Evolutionary conservation across 2,329 filamentous ascomycete species (phyloP).

Genomic region (Alternaria conjuncta): DNA sequence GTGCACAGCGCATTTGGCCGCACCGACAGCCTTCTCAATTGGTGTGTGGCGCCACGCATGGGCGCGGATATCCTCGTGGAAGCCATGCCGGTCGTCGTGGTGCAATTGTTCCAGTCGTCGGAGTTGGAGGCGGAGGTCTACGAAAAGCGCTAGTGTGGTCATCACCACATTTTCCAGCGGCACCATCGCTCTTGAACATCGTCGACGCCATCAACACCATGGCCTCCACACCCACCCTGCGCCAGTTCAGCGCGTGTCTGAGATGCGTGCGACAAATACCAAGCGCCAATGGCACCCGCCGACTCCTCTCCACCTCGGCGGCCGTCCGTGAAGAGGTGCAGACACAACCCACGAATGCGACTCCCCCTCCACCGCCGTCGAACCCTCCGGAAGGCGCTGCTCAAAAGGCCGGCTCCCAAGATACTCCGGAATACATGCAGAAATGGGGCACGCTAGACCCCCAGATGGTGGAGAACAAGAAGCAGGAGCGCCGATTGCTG

Average conservation of each 20-base stretch:
- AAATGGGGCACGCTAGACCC: slow-evolving; percentile 46
- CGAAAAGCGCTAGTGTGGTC: slow-evolving; percentile 9
- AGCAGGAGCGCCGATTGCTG: slow-evolving; percentile 71
- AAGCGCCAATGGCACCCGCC: slow-evolving; percentile 42
- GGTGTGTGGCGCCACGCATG: slow-evolving; percentile 43
- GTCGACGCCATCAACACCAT: slow-evolving; percentile 30
- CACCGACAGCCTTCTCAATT: slow-evolving; percentile 38
- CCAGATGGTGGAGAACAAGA: slow-evolving; percentile 42
- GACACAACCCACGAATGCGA: slow-evolving; percentile 28
- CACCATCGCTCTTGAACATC: slow-evolving; percentile 7
- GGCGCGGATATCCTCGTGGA: slow-evolving; percentile 47
- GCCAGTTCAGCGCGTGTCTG: slow-evolving; percentile 44
- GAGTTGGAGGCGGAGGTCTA: slow-evolving; percentile 39
- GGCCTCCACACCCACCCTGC: slow-evolving; percentile 44
- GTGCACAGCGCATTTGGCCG: slow-evolving; percentile 50
- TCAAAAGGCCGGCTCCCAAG: slow-evolving; percentile 16
- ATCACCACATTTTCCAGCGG: slow-evolving; percentile 28
- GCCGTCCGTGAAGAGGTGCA: slow-evolving; percentile 53
- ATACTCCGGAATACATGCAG: slow-evolving; percentile 41
- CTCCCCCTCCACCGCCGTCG: slow-evolving; percentile 28
- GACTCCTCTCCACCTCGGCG: slow-evolving; percentile 58
- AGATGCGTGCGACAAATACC: slow-evolving; percentile 40
- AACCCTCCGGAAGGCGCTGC: slow-evolving; percentile 15
- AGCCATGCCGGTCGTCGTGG: slow-evolving; percentile 47
- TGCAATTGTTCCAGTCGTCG: slow-evolving; percentile 25